Conservation (phyloP, 352 stramenopile genomes). For the Phytophthora pisi region DNA sequence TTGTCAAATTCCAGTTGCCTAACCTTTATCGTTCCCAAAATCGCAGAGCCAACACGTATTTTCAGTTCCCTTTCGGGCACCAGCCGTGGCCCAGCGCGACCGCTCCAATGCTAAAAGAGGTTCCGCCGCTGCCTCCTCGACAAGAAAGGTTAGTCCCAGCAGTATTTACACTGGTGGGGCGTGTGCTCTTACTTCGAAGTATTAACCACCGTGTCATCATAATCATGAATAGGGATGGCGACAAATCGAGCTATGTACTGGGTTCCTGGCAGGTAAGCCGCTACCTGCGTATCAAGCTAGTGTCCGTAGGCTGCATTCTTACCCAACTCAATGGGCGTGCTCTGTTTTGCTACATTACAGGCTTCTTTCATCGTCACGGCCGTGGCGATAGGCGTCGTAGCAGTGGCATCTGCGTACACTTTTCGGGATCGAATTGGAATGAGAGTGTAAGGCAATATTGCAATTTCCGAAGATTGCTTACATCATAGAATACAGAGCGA, state of each 20-base stretch:
- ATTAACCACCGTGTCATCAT: not conserved
- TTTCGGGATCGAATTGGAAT: conserved; percentile 40
- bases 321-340: not conserved
- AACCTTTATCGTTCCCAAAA: conserved; percentile 5
- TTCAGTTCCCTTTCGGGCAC: conserved; percentile 45
- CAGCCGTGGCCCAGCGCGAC: conserved; percentile 40
- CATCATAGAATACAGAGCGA: conserved; percentile 36
- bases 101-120: conserved; percentile 30
- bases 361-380: conserved; percentile 35
- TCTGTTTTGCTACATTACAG: conserved; percentile 14
- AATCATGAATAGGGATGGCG: conserved; percentile 14
- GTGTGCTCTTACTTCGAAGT: not conserved
- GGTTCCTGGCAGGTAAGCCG: conserved; percentile 31
- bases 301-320: not conserved
- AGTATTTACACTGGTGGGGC: not conserved
- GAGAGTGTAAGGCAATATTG: not conserved
- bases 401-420: conserved; percentile 34
- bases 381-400: conserved; percentile 38
- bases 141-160: conserved; percentile 21
- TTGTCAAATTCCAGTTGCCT: not conserved
- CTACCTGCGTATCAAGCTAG: not conserved
- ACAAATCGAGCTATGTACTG: conserved; percentile 17
- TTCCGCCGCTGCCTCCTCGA: conserved; percentile 34
- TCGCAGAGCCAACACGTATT: conserved; percentile 37
- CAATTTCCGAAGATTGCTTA: not conserved